Conservation (phyloP, 2,329 filamentous ascomycete genomes). For the Xylariomycetidae sp. region DNA sequence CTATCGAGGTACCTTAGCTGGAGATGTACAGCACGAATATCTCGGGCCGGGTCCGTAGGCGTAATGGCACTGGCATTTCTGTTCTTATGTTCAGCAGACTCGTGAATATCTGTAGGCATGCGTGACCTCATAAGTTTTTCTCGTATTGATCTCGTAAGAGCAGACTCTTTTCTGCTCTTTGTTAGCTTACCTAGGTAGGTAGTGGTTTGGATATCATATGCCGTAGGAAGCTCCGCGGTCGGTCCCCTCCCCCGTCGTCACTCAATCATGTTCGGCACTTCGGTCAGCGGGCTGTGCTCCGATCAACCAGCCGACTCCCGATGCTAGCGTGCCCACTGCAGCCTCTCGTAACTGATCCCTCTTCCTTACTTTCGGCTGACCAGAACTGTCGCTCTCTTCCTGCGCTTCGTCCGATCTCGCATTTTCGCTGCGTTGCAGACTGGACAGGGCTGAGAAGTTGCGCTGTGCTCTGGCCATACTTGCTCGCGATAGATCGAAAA, state of each 20-base stretch:
- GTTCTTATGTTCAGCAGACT: too few relatives aligned
- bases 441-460: conserved; percentile 51
- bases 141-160: too few relatives aligned
- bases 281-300: conserved; percentile 43
- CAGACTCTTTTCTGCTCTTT: background rate
- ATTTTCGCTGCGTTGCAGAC: conserved; percentile 38
- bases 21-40: too few relatives aligned
- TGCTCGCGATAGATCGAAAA: conserved; percentile 58
- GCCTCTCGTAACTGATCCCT: conserved; percentile 65
- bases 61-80: too few relatives aligned
- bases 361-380: conserved; percentile 48
- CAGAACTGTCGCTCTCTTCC: conserved; percentile 18
- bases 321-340: conserved; percentile 60
- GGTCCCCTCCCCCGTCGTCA: conserved; percentile 3
- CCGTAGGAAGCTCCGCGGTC: background rate
- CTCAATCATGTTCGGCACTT: conserved; percentile 19
- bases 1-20: too few relatives aligned
- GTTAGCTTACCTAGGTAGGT: background rate
- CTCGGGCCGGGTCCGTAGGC: too few relatives aligned
- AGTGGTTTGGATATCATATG: background rate
- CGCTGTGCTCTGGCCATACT: conserved; percentile 53
- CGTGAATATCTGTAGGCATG: too few relatives aligned
- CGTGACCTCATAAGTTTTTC: too few relatives aligned
- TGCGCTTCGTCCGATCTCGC: conserved; percentile 27
- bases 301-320: conserved; percentile 62